Evolutionary conservation across 169 alveolate species (phyloP).

Genomic region (Cryptosporidium sp.): DNA sequence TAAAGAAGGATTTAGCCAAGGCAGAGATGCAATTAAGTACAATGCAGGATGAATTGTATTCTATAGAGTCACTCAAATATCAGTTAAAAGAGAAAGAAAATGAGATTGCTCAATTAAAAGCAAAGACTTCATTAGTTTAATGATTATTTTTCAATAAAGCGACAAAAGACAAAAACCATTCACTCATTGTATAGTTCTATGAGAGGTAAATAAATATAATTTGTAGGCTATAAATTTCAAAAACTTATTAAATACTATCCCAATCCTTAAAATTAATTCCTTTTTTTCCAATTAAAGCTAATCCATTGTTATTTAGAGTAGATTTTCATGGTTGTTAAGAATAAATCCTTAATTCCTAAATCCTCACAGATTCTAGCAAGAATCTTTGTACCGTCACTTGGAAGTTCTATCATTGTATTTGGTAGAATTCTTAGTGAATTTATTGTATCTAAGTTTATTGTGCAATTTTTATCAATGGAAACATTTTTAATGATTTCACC

Average conservation of each 20-base stretch:
- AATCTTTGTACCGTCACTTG: conserved; percentile 78
- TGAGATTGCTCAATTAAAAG: conserved; percentile 74
- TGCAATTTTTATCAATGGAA: conserved; percentile 36
- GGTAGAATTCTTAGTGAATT: conserved; percentile 77
- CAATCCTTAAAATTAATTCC: not conserved
- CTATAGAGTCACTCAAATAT: conserved; percentile 57
- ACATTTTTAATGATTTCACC: conserved; percentile 78
- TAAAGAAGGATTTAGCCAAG: conserved; percentile 67
- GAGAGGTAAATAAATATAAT: not conserved
- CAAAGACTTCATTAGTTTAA: conserved; percentile 46
- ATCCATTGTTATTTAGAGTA: conserved; percentile 35
- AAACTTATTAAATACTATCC: not conserved
- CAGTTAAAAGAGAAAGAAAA: conserved; percentile 71
- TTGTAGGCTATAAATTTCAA: conserved; percentile 14
- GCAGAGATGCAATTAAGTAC: conserved; percentile 66
- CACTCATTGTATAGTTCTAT: not conserved
- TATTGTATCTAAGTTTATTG: conserved; percentile 5
- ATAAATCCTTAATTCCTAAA: conserved; percentile 79
- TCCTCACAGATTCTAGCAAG: conserved; percentile 79
- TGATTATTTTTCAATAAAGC: conserved; percentile 51
- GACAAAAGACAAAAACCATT: not conserved
- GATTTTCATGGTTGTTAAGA: conserved; percentile 82
- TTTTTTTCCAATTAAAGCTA: not conserved
- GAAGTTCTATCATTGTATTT: conserved; percentile 77
- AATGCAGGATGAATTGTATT: conserved; percentile 63